Evolutionary conservation across 495 filamentous ascomycete species (phyloP), one percentile per base, ranked within the genome.

Genomic region (Astrocystis sublimbata): DNA sequence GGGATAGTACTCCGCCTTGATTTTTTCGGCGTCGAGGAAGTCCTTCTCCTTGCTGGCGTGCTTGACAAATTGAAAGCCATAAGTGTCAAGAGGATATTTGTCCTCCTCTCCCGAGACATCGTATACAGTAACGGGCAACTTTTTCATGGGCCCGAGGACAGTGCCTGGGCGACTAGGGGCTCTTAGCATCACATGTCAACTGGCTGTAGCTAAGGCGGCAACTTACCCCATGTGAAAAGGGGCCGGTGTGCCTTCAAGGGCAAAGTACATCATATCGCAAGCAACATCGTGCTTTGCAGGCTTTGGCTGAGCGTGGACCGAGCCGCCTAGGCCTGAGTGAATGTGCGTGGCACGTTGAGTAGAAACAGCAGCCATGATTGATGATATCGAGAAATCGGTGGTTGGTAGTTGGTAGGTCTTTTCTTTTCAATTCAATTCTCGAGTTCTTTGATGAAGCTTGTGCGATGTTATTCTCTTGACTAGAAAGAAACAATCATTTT

Each of bases 21-120:
- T 85, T 58, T 83, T 64, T 33, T 81, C 83, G 12, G 86, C 83
- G 57, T 87, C 83, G 1, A 73, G n/a, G 54, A 85, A 84, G 5
- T 77, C 76, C 33, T 76, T 83, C 63, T 83, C 80, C 6, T 52
- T 50, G 65, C 79, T 82, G 35, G 70, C 66, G 58, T 83, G 81
- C 35, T 76, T 78, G 51, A 78, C 75, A 19, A 77, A 72, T 68
- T 85, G 80, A 68, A 84, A 85, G 0, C 81, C 81, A 17, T 77
- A 74, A 4, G 57, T 68, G 63, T 85, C 81, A 17, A 85, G 67
- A 0, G 75, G 73, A 62, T 81, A 83, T 61, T 81, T 73, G 1
- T 76, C 69, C 61, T 83, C 81, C n/a, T 74, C 70, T 19, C 81
- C 81, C 24, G 75, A 76, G 58, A 85, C 75, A 60, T 83, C 81